Conservation (phyloP, 2,329 filamentous ascomycete genomes). For the Clarireedia homoeocarpa region DNA sequence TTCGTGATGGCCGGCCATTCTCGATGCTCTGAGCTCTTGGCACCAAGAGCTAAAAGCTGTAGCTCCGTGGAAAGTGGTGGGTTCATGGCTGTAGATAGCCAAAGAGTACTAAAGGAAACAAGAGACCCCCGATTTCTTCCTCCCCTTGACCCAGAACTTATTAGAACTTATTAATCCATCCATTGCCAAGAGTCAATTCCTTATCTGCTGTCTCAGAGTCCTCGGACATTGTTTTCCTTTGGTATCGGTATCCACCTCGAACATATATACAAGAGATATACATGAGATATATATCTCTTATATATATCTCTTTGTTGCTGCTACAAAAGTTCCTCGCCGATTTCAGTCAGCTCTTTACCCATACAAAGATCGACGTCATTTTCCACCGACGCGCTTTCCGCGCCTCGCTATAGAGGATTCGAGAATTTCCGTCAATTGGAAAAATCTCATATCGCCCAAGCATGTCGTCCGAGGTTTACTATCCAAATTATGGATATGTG, state of each 20-base stretch:
- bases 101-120: slow-evolving; percentile 9
- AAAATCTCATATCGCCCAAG: not conserved
- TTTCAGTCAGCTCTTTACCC: too few species aligned
- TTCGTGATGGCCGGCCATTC: not conserved
- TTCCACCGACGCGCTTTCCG: not conserved
- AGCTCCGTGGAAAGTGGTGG: not conserved
- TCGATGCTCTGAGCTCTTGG: not conserved
- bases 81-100: not conserved
- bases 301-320: too few species aligned
- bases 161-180: not conserved
- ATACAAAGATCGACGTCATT: not conserved
- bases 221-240: too few species aligned
- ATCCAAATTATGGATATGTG: slow-evolving; percentile 43
- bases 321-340: too few species aligned
- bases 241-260: too few species aligned
- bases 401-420: not conserved
- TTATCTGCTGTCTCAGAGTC: not conserved
- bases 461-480: slow-evolving; percentile 11
- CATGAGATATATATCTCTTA: too few species aligned
- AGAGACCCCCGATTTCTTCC: not conserved
- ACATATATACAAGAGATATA: too few species aligned
- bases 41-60: not conserved
- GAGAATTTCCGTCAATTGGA: slow-evolving; percentile 1
- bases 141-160: not conserved
- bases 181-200: not conserved